Evolutionary conservation across 192 early-diverging fungal species (phyloP).

Genomic region (Gonapodya prolifera): DNA sequence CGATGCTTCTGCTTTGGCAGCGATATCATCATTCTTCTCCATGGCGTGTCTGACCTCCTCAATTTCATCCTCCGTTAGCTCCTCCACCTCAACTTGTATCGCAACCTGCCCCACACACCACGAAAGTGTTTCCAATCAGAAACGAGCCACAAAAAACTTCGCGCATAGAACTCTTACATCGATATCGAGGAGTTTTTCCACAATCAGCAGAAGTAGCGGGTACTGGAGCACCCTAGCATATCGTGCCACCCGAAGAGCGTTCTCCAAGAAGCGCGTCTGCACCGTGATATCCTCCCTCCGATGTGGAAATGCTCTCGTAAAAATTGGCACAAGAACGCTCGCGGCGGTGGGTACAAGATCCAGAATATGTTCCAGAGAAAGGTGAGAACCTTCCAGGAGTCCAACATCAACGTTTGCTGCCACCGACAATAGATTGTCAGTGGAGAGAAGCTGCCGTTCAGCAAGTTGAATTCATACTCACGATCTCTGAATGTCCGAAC

Average conservation of each 20-base stretch:
- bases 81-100: slow-evolving; percentile 82
- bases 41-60: slow-evolving; percentile 25
- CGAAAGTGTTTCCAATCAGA: no score
- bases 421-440: no score
- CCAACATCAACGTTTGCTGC: no score
- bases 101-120: no score
- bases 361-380: slow-evolving; percentile 44
- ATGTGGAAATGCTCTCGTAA: slow-evolving; percentile 61
- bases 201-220: slow-evolving; percentile 55
- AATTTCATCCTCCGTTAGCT: slow-evolving; percentile 50
- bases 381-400: no score
- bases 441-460: no score
- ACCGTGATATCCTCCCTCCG: slow-evolving; percentile 41
- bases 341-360: slow-evolving; percentile 56
- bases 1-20: slow-evolving; percentile 16
- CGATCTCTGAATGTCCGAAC: no score
- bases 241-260: slow-evolving; percentile 55
- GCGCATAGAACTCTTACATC: slow-evolving; percentile 59
- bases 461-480: no score
- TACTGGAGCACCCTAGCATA: slow-evolving; percentile 62
- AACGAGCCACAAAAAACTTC: no score
- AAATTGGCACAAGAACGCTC: slow-evolving; percentile 41
- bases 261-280: slow-evolving; percentile 58
- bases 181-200: slow-evolving; percentile 78
- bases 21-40: slow-evolving; percentile 24